Base-by-base conservation (phyloP, 148 eudicot species). In the Suaeda aralocaspica region DNA sequence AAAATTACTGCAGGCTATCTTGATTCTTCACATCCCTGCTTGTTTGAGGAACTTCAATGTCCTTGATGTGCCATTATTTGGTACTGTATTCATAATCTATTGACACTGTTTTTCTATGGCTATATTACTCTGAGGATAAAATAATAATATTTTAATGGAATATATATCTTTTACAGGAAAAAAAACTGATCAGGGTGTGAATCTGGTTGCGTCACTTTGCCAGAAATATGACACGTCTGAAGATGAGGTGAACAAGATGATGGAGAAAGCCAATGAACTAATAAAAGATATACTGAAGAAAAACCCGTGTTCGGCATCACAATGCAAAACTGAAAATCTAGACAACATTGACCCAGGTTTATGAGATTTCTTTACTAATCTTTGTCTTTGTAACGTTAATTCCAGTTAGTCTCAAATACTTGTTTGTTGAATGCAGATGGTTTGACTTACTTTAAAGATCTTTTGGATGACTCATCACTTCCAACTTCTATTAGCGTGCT, bases 131-230 rank as follows among this genome's bases (percentile, higher is more conserved):
- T 22, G 41, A 31, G 67, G 57, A 16, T 26, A 10, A 13, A 53
- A 10, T 59, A 2, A 13, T 0, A 48, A 26, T 49, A 61, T 30
- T 11, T 72, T 73, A 34, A 69, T 73, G 42, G 22, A 1, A 36
- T 50, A 24, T 34, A 34, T 58, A 15, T 73, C n/a, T 63, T 57
- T 68, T 78, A 36, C 91, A 95, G 97, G 76, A 56, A 89, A 70
- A 79, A 95, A 81, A 73, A 86, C 80, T 5, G 77, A 76, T 71
- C 86, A 76, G 75, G 92, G 88, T 55, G 84, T 86, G 60, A 88
- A 91, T 83, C 76, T 95, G 74, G 69, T 95, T 77, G 96, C 84
- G 67, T 84, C 96, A 74, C 97, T 95, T 76, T 85, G 96, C 80
- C 74, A 75, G 69, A 87, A 70, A 59, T 86, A 89, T 66, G 85